Conservation (phyloP, 1,284 basidiomycete genomes). For the Meira miltonrushii region DNA sequence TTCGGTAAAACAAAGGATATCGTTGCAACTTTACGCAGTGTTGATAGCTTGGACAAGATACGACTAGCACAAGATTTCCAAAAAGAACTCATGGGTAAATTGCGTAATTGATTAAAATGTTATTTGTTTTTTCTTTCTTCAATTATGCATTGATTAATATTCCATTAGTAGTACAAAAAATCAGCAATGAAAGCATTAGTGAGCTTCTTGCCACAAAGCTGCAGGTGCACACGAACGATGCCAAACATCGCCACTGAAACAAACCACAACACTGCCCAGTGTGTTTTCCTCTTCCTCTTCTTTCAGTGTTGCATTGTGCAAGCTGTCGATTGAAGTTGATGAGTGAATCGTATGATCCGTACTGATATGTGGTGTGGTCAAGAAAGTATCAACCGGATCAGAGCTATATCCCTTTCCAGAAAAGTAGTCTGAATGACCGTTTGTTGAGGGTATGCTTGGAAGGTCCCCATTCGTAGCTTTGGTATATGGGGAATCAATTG, state of each 20-base stretch:
- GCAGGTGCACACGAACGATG: conserved; percentile 11
- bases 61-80: conserved; percentile 77
- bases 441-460: neutral
- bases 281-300: neutral
- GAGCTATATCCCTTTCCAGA: neutral
- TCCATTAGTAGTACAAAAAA: too few species aligned
- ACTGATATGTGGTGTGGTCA: neutral
- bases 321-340: neutral
- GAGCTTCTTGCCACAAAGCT: neutral
- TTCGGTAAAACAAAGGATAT: conserved; percentile 97
- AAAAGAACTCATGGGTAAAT: conserved; percentile 73
- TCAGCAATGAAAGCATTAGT: too few species aligned
- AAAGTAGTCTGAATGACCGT: neutral
- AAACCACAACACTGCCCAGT: neutral
- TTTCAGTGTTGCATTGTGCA: neutral
- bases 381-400: conserved; percentile 1
- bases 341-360: neutral
- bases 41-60: conserved; percentile 77
- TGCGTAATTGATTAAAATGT: neutral
- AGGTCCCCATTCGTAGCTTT: conserved; percentile 2
- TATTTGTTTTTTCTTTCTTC: neutral
- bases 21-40: conserved; percentile 79
- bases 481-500: neutral
- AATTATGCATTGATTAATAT: neutral
- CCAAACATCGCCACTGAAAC: conserved; percentile 10